A percentile compares a stretch with the other conserved stretches of the same genome.
phyloP scores from a whole-genome alignment of 805 yeast species.

The Lachancea thermotolerans region DNA sequence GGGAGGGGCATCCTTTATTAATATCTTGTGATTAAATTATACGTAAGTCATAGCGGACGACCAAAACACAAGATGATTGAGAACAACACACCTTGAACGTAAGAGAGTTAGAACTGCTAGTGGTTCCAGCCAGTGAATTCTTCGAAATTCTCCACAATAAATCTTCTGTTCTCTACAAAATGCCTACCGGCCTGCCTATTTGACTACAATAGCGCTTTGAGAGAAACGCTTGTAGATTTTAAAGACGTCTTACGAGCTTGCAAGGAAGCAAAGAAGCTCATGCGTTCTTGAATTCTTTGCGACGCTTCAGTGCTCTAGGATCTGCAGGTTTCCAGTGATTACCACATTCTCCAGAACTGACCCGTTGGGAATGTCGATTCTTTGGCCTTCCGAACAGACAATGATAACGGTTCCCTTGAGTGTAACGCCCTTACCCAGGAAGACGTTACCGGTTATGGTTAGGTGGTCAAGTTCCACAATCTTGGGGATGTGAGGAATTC shows the following conservation, averaged over 20 bases:
- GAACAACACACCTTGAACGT: neutral
- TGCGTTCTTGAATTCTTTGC: no score
- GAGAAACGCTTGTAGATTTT: no score
- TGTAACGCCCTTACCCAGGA: conserved; percentile 80
- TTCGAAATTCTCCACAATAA: no score
- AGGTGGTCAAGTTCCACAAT: conserved; percentile 94
- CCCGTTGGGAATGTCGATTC: conserved; percentile 96
- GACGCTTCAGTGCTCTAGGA: conserved; percentile 66
- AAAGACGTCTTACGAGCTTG: no score
- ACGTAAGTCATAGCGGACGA: neutral
- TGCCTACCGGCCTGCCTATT: no score
- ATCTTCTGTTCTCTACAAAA: no score
- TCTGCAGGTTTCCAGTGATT: conserved; percentile 92
- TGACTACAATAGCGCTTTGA: no score
- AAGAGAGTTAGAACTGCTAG: no score
- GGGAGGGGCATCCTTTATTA: neutral
- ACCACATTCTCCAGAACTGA: conserved; percentile 92
- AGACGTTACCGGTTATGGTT: conserved; percentile 95
- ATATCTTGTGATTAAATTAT: neutral
- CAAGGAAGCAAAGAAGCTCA: no score
- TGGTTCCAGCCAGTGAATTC: no score
- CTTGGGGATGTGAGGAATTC: conserved; percentile 93
- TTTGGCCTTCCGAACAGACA: conserved; percentile 94
- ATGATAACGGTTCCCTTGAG: conserved; percentile 96
- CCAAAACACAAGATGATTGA: neutral